A percentile compares a stretch with the other conserved stretches of the same genome.
Conservation (phyloP, 2,329 filamentous ascomycete species). For the Aspergillus proliferans region DNA sequence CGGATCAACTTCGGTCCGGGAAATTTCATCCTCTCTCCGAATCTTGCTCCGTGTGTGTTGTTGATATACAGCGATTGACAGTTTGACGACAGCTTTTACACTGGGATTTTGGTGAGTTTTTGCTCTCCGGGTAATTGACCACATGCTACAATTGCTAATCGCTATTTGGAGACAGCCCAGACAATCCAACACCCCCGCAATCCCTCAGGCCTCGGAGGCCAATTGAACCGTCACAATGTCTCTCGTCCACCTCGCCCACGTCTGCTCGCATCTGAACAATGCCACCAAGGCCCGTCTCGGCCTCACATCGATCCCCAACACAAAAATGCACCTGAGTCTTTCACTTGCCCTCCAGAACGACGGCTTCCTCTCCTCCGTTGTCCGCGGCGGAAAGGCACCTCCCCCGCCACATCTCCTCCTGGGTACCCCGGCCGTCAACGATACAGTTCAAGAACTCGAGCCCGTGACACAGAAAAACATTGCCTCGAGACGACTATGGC, state of each 20-base stretch:
- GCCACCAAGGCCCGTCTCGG: slow-evolving; percentile 75
- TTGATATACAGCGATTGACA: slow-evolving; percentile 2
- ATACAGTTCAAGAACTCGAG: slow-evolving; percentile 35
- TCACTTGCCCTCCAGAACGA: slow-evolving; percentile 72
- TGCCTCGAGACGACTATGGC: slow-evolving; percentile 69
- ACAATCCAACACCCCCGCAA: not conserved
- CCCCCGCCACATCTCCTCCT: slow-evolving; percentile 49
- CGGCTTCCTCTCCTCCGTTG: slow-evolving; percentile 75
- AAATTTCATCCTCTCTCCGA: slow-evolving; percentile 3
- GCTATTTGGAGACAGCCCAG: too few relatives aligned
- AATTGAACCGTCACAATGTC: slow-evolving; percentile 50
- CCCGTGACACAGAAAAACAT: slow-evolving; percentile 65
- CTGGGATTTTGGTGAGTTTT: not conserved
- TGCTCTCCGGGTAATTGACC: not conserved
- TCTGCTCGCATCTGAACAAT: slow-evolving; percentile 90
- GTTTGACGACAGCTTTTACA: not conserved
- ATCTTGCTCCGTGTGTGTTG: too few relatives aligned
- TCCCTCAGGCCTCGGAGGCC: not conserved
- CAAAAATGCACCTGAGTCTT: slow-evolving; percentile 71
- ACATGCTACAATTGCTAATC: not conserved
- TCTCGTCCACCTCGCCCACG: slow-evolving; percentile 67
- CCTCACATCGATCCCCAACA: slow-evolving; percentile 74
- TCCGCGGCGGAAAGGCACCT: slow-evolving; percentile 61
- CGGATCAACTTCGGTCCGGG: slow-evolving; percentile 1
- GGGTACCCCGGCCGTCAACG: slow-evolving; percentile 41